Evolutionary conservation across 148 eudicot species (phyloP).

Genomic region (Nepenthes gracilis): DNA sequence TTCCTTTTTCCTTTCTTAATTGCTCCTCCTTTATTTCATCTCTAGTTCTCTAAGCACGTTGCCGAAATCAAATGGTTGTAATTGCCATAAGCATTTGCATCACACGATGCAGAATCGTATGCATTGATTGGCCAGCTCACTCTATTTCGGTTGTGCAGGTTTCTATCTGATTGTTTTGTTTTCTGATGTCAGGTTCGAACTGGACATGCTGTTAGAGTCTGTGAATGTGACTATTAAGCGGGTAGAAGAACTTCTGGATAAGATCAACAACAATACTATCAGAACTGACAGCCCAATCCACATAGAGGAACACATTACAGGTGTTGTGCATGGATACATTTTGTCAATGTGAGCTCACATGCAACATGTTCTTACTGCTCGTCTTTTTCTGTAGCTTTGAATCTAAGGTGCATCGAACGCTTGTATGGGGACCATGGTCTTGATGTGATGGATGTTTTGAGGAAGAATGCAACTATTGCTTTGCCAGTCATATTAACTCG

Average conservation of each 20-base stretch:
- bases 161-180: background rate
- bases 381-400: slow-evolving; percentile 43
- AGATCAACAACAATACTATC: slow-evolving; percentile 38
- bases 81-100: too few relatives aligned
- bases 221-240: slow-evolving; percentile 64
- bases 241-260: slow-evolving; percentile 73
- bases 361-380: background rate
- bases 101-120: too few relatives aligned
- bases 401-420: slow-evolving; percentile 81
- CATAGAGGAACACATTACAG: slow-evolving; percentile 59
- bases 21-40: too few relatives aligned
- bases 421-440: slow-evolving; percentile 94
- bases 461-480: slow-evolving; percentile 61
- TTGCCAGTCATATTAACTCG: slow-evolving; percentile 88
- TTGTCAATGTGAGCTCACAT: slow-evolving; percentile 11
- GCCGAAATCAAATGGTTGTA: too few relatives aligned
- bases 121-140: background rate
- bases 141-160: background rate
- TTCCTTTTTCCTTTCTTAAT: too few relatives aligned
- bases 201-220: slow-evolving; percentile 89
- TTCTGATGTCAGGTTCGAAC: slow-evolving; percentile 57
- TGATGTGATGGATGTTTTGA: slow-evolving; percentile 79
- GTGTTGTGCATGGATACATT: slow-evolving; percentile 16
- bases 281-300: slow-evolving; percentile 47
- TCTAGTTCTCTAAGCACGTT: too few relatives aligned